Evolutionary conservation across 257 asterid species (phyloP).

Genomic region (Gentiana macrophylla): DNA sequence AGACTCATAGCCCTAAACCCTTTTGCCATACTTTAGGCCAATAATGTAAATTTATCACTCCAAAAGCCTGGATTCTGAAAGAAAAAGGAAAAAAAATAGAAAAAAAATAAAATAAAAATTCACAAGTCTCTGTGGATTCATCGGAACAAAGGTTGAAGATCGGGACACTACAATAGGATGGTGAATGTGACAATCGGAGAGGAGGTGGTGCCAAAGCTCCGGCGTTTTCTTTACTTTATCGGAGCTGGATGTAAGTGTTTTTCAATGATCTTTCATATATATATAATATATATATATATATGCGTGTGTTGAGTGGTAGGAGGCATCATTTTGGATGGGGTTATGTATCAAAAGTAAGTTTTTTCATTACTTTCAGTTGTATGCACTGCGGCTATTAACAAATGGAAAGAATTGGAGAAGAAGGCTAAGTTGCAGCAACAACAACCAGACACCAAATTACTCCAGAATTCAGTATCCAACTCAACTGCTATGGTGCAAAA

Average conservation of each 20-base stretch:
- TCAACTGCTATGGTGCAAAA: conserved; percentile 22
- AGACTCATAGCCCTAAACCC: too few species aligned
- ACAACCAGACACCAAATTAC: conserved; percentile 13
- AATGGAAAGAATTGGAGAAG: conserved; percentile 40
- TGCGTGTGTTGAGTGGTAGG: too few species aligned
- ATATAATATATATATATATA: not conserved
- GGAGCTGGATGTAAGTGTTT: conserved; percentile 44
- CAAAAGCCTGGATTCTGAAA: too few species aligned
- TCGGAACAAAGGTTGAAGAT: too few species aligned
- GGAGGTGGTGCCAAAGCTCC: conserved; percentile 41
- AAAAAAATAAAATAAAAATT: too few species aligned
- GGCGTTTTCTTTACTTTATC: conserved; percentile 44
- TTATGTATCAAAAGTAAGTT: not conserved
- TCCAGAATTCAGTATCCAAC: conserved; percentile 22
- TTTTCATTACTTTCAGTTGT: conserved; percentile 18
- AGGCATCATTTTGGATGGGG: not conserved
- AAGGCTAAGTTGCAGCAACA: conserved; percentile 27
- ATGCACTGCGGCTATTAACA: conserved; percentile 46
- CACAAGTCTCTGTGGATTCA: too few species aligned
- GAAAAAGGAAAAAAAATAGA: too few species aligned
- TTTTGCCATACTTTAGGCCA: too few species aligned
- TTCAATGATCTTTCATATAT: not conserved
- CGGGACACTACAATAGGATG: not conserved
- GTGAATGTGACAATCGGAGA: conserved; percentile 33
- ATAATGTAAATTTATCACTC: too few species aligned